Conservation (phyloP, 2,329 filamentous ascomycete genomes). For the Helotiales sp. region DNA sequence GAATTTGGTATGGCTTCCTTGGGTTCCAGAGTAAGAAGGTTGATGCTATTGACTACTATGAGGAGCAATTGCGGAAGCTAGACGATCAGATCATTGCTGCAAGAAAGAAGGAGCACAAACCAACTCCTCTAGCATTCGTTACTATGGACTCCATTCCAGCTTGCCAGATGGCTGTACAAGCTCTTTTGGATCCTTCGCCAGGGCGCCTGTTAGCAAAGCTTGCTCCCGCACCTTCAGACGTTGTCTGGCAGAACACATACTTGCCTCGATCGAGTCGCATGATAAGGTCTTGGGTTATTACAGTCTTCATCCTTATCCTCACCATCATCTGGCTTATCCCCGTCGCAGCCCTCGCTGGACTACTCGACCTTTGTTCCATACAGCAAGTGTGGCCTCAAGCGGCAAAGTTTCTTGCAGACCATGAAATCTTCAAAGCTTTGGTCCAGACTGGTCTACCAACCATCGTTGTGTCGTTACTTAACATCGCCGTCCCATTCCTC, state of each 20-base stretch:
- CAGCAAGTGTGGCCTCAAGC: constrained; percentile 69
- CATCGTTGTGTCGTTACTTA: constrained; percentile 80
- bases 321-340: constrained; percentile 88
- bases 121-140: constrained; percentile 87
- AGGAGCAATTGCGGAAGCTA: constrained; percentile 76
- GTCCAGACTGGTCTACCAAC: constrained; percentile 89
- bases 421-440: constrained; percentile 71
- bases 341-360: constrained; percentile 73
- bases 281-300: constrained; percentile 79
- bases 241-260: constrained; percentile 97
- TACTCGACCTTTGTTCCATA: constrained; percentile 82
- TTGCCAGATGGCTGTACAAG: constrained; percentile 93
- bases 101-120: constrained; percentile 71
- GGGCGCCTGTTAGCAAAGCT: constrained; percentile 81
- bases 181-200: constrained; percentile 86
- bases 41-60: constrained; percentile 93
- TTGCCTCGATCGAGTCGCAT: constrained; percentile 72
- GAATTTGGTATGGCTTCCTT: constrained; percentile 77
- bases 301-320: constrained; percentile 76
- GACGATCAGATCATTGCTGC: constrained; percentile 73
- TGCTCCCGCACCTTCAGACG: constrained; percentile 84
- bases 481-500: constrained; percentile 85
- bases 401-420: constrained; percentile 63
- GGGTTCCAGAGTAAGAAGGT: constrained; percentile 70
- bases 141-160: constrained; percentile 96